Evolutionary conservation across 169 alveolate species (phyloP).

Genomic region (Miamiensis avidus): DNA sequence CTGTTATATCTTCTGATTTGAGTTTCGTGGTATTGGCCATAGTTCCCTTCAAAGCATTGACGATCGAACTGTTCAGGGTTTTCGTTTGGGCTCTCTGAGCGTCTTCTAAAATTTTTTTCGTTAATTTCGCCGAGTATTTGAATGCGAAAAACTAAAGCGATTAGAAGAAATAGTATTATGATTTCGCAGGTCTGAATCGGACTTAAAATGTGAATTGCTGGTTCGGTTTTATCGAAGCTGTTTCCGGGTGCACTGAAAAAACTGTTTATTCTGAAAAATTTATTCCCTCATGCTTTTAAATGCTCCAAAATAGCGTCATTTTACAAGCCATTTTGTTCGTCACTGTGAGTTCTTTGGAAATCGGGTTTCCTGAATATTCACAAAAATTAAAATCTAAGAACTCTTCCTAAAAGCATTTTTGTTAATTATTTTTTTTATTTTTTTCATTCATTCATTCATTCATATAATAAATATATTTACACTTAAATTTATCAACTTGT

Average conservation of each 20-base stretch:
- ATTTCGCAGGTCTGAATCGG: conserved; percentile 60
- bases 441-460: conserved; percentile 6
- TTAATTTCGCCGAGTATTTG: conserved; percentile 43
- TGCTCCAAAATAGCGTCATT: conserved; percentile 51
- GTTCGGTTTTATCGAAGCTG: conserved; percentile 48
- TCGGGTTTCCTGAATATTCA: conserved; percentile 49
- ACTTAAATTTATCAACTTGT: conserved; percentile 21
- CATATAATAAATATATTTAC: neutral
- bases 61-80: conserved; percentile 38
- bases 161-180: conserved; percentile 58
- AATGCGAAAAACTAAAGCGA: conserved; percentile 40
- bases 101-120: conserved; percentile 60
- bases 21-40: conserved; percentile 56
- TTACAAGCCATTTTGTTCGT: conserved; percentile 56
- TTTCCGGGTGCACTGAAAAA: conserved; percentile 51
- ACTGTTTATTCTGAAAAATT: conserved; percentile 13
- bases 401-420: conserved; percentile 54
- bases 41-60: conserved; percentile 48
- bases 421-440: conserved; percentile 17
- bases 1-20: conserved; percentile 18
- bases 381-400: conserved; percentile 59
- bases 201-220: conserved; percentile 51
- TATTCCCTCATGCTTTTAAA: conserved; percentile 26
- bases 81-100: conserved; percentile 51
- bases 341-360: conserved; percentile 41